These are phyloP conservation scores for Borovskyia barvae DNA, from an alignment of 208 protist species.

Conservation along the genomic window DNA sequence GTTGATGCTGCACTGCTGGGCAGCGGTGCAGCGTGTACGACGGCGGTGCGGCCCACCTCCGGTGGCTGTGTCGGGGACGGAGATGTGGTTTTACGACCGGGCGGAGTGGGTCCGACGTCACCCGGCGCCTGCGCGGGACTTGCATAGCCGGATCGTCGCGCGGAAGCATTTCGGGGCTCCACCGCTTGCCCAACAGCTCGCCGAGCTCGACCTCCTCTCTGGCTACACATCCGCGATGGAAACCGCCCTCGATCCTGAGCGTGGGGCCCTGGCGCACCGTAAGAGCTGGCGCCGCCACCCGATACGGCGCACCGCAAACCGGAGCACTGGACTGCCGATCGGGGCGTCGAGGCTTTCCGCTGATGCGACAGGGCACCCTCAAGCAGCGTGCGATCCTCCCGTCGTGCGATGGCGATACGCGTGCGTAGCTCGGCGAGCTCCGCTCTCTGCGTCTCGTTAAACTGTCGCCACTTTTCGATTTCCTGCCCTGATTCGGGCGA, in stretches of 20 bases:
- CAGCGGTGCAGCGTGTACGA: not conserved
- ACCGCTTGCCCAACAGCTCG: not conserved
- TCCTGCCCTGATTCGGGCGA: no score
- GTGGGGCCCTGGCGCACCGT: no score
- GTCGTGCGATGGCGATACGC: constrained; percentile 36
- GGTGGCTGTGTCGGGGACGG: no score
- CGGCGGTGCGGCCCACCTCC: no score
- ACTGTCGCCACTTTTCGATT: constrained; percentile 42
- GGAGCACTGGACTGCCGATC: not conserved
- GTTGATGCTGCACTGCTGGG: not conserved
- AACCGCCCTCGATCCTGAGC: no score
- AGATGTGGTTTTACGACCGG: no score
- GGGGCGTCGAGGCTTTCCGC: not conserved
- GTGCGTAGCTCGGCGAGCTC: constrained; percentile 35
- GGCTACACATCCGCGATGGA: no score
- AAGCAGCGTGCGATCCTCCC: constrained; percentile 31
- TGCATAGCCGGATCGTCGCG: not conserved
- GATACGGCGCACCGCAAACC: not conserved
- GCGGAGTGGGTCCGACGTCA: no score
- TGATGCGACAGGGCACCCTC: constrained; percentile 1
- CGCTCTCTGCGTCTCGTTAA: constrained; percentile 57
- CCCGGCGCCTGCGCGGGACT: no score
- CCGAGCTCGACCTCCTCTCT: not conserved
- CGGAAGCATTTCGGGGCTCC: no score
- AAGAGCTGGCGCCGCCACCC: not conserved